A percentile compares a stretch with the other conserved stretches of the same genome.
These are phyloP conservation scores for Austroboletus eburneus DNA, from an alignment of 768 basidiomycete species.

Conservation along the genomic window DNA sequence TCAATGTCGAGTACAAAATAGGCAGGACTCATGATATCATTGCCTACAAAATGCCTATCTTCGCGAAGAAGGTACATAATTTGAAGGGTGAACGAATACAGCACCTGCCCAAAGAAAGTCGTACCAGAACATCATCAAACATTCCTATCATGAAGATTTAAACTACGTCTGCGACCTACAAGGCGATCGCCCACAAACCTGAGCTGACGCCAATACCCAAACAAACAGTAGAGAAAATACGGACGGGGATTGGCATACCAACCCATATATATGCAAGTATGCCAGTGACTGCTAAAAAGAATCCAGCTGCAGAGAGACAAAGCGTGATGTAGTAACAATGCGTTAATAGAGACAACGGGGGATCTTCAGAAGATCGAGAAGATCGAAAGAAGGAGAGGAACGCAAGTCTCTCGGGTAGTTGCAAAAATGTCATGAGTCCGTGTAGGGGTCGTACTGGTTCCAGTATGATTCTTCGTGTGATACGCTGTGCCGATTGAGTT, in stretches of 20 bases:
- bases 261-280: slow-evolving; percentile 26
- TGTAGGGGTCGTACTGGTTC: slow-evolving; percentile 12
- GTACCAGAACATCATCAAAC: not conserved
- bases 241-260: slow-evolving; percentile 20
- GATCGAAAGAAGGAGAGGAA: not conserved
- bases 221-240: slow-evolving; percentile 27
- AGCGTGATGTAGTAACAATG: slow-evolving; percentile 27
- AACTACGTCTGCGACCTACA: slow-evolving; percentile 5
- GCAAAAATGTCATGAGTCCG: not conserved
- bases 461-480: slow-evolving; percentile 11
- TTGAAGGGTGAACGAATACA: slow-evolving; percentile 8
- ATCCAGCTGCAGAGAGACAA: slow-evolving; percentile 21
- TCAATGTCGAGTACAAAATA: no score
- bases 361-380: not conserved
- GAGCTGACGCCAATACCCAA: slow-evolving; percentile 18
- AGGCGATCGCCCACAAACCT: slow-evolving; percentile 24
- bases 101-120: slow-evolving; percentile 7
- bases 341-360: slow-evolving; percentile 20
- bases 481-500: slow-evolving; percentile 9
- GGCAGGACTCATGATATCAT: no score
- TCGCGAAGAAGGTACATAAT: not conserved
- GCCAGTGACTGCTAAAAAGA: slow-evolving; percentile 23
- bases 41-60: no score
- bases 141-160: not conserved
- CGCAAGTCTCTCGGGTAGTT: not conserved